Conservation (phyloP, 495 filamentous ascomycete genomes). For the Xylaria bambusicola region DNA sequence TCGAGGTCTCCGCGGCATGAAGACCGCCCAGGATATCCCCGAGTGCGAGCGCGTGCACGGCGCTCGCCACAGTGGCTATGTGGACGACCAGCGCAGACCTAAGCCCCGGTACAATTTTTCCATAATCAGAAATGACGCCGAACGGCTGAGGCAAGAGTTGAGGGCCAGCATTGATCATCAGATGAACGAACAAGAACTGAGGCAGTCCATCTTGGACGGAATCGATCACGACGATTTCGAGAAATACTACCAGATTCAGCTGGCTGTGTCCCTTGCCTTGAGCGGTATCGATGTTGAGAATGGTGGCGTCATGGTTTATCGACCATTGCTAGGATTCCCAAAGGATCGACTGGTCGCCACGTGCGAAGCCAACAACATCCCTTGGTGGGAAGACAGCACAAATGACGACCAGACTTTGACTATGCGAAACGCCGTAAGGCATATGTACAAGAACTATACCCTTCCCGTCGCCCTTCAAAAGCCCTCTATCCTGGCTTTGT, state of each 20-base stretch:
- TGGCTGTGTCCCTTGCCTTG: constrained; percentile 12
- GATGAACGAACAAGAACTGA: constrained; percentile 8
- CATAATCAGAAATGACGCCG: constrained; percentile 20
- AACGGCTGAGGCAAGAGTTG: constrained; percentile 25
- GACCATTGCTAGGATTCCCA: constrained; percentile 72
- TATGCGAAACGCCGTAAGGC: constrained; percentile 75
- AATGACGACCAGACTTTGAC: constrained; percentile 80
- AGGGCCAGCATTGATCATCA: constrained; percentile 17
- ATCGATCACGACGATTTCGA: constrained; percentile 29
- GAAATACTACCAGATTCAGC: constrained; percentile 22
- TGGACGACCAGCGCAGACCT: constrained; percentile 38
- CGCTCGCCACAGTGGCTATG: constrained; percentile 65
- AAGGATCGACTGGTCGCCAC: constrained; percentile 75
- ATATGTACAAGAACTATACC: constrained; percentile 56
- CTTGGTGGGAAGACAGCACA: constrained; percentile 84
- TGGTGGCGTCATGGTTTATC: constrained; percentile 69
- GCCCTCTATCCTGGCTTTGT: constrained; percentile 60
- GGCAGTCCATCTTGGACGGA: constrained; percentile 18
- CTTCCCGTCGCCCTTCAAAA: constrained; percentile 72
- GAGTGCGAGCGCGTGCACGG: constrained; percentile 78
- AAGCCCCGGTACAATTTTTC: constrained; percentile 33
- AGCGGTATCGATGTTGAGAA: constrained; percentile 52
- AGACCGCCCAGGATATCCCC: constrained; percentile 64
- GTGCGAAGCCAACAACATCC: constrained; percentile 62
- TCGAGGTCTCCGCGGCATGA: constrained; percentile 73